Conservation (phyloP, 2,329 filamentous ascomycete genomes). For the Trichothecium sympodiale region DNA sequence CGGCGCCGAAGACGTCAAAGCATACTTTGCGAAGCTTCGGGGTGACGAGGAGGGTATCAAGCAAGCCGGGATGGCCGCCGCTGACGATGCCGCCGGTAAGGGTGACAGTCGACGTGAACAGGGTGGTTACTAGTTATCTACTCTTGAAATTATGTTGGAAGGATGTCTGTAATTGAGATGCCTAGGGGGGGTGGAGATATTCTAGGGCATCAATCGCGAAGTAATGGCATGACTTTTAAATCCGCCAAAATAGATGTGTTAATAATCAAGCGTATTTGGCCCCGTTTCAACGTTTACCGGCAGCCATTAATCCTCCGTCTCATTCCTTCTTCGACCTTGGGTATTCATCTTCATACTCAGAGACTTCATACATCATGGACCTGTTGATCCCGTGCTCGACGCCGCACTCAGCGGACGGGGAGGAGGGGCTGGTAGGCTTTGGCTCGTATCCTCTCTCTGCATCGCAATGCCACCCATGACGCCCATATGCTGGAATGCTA, state of each 20-base stretch:
- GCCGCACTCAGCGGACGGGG: conserved; percentile 26
- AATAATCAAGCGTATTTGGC: no score
- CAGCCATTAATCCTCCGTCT: no score
- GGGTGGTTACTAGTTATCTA: conserved; percentile 32
- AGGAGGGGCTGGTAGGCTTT: conserved; percentile 17
- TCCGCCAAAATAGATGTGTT: no score
- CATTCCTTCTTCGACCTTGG: no score
- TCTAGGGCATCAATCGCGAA: no score
- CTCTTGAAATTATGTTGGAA: not conserved
- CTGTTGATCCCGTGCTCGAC: conserved; percentile 31
- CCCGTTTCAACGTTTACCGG: no score
- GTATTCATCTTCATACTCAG: no score
- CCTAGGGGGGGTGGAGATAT: not conserved
- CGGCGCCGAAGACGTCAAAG: conserved; percentile 90
- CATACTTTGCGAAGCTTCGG: conserved; percentile 86
- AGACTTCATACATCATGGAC: conserved; percentile 13
- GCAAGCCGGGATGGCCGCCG: conserved; percentile 46
- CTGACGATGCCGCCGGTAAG: conserved; percentile 18
- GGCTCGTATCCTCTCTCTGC: conserved; percentile 23
- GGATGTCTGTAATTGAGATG: not conserved
- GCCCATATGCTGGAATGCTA: conserved; percentile 9
- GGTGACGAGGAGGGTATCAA: conserved; percentile 71
- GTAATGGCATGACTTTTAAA: no score
- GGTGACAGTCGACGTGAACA: conserved; percentile 35
- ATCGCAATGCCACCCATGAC: conserved; percentile 27